phyloP scores from a whole-genome alignment of 2,329 filamentous ascomycete species.

The Trichophyton equinum region DNA sequence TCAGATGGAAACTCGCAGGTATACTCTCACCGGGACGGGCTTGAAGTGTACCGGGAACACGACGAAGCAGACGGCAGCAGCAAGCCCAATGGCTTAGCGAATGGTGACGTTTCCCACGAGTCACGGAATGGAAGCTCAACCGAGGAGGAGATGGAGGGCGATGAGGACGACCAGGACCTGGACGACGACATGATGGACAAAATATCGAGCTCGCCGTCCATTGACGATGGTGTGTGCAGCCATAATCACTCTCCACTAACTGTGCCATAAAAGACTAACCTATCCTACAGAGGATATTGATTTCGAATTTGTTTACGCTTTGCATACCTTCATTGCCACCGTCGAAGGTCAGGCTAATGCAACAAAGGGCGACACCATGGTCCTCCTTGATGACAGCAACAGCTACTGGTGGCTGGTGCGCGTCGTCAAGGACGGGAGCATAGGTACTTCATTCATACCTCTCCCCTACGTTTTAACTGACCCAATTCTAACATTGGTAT shows the following conservation, averaged over 20 bases:
- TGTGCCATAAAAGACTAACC: constrained; percentile 30
- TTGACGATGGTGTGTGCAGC: constrained; percentile 89
- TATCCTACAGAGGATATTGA: constrained; percentile 90
- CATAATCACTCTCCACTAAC: constrained; percentile 18
- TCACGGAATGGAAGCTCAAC: constrained; percentile 13
- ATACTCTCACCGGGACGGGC: constrained; percentile 22
- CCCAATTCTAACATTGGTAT: constrained; percentile 34
- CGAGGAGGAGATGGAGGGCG: constrained; percentile 43
- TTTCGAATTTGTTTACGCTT: constrained; percentile 97
- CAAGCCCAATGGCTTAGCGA: constrained; percentile 14
- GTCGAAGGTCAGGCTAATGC: constrained; percentile 98
- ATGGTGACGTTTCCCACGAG: constrained; percentile 15
- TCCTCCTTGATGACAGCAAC: constrained; percentile 93
- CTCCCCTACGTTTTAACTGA: not conserved
- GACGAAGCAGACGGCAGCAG: constrained; percentile 19
- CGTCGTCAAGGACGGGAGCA: constrained; percentile 94
- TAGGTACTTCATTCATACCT: constrained; percentile 41
- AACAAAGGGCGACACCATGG: constrained; percentile 97
- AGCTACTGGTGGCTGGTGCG: constrained; percentile 99
- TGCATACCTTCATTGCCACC: constrained; percentile 94
- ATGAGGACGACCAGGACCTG: constrained; percentile 56
- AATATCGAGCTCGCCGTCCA: constrained; percentile 96
- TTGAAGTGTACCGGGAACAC: constrained; percentile 24
- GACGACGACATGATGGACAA: constrained; percentile 97
- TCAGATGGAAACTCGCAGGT: constrained; percentile 41